phyloP scores from a whole-genome alignment of 768 basidiomycete species.

The Asterophora lycoperdoides region DNA sequence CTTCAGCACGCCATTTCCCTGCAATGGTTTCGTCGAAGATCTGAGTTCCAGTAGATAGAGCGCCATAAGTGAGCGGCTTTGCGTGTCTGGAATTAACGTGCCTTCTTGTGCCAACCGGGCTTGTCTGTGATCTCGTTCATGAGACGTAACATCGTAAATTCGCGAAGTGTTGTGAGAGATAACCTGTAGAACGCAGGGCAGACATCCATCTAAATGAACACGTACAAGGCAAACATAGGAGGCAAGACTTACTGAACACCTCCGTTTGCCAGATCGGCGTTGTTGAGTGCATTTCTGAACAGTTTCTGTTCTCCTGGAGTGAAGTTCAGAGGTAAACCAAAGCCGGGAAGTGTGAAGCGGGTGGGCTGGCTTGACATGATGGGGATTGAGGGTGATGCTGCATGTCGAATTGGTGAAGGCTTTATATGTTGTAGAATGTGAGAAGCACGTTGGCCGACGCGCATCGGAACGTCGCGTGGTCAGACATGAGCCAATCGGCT shows the following conservation, averaged over 20 bases:
- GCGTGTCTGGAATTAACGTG: not conserved
- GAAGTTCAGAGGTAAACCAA: slow-evolving; percentile 10
- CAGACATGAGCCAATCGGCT: no score
- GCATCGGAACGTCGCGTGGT: no score
- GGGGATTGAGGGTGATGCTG: no score
- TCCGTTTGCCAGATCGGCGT: not conserved
- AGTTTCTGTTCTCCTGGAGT: not conserved
- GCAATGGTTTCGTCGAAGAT: slow-evolving; percentile 13
- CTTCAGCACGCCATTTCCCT: slow-evolving; percentile 16
- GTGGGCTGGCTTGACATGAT: no score
- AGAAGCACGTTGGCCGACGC: no score
- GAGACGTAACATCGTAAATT: slow-evolving; percentile 16
- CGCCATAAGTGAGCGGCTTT: not conserved
- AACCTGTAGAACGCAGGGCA: not conserved
- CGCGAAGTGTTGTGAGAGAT: slow-evolving; percentile 15
- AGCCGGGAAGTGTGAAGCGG: slow-evolving; percentile 8
- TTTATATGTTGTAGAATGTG: no score
- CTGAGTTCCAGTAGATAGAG: slow-evolving; percentile 1
- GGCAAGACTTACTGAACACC: not conserved
- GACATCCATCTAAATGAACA: not conserved
- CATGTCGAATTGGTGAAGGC: no score
- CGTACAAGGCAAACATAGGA: not conserved
- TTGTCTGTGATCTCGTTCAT: slow-evolving; percentile 19
- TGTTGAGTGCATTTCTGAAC: slow-evolving; percentile 8
- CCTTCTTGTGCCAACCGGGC: slow-evolving; percentile 16